Percentiles rank a stretch among this genome's conserved stretches.
Evolutionary conservation across 2,329 filamentous ascomycete species (phyloP).

Genomic region (Cercospora zeina): DNA sequence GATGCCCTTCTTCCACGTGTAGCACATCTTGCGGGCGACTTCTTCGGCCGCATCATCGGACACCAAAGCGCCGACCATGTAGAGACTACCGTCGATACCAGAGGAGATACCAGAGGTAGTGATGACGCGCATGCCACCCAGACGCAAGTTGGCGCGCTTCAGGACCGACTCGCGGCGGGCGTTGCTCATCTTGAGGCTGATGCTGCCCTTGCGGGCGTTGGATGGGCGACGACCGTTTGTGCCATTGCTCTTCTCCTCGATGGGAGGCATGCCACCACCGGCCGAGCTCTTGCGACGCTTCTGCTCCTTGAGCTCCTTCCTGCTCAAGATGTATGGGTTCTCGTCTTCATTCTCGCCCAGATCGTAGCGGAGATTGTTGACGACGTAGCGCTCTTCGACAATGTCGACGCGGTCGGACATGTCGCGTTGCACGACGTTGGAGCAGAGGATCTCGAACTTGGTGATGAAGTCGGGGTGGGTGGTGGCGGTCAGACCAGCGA

Average conservation of each 20-base stretch:
- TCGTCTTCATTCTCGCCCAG: constrained; percentile 74
- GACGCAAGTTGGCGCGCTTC: constrained; percentile 72
- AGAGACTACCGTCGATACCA: constrained; percentile 80
- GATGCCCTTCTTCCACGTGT: constrained; percentile 81
- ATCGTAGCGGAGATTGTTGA: constrained; percentile 88
- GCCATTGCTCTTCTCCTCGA: constrained; percentile 36
- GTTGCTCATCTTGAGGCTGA: constrained; percentile 75
- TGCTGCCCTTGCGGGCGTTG: constrained; percentile 70
- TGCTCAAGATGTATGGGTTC: constrained; percentile 79
- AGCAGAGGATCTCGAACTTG: constrained; percentile 78
- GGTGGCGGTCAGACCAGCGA: constrained; percentile 76
- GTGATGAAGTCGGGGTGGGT: constrained; percentile 80
- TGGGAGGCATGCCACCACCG: constrained; percentile 44
- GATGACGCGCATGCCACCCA: constrained; percentile 69
- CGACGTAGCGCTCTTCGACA: constrained; percentile 80
- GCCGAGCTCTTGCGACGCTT: constrained; percentile 44
- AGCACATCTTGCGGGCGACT: constrained; percentile 73
- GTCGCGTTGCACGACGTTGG: constrained; percentile 68
- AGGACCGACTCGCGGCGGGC: constrained; percentile 76
- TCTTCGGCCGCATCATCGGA: constrained; percentile 74
- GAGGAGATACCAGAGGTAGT: constrained; percentile 76
- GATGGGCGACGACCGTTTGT: constrained; percentile 45
- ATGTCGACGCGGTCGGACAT: constrained; percentile 77
- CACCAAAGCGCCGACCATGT: constrained; percentile 80
- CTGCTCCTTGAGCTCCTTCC: constrained; percentile 57